Evolutionary conservation across 345 rosid species (phyloP), one percentile per base, ranked within the genome.

Genomic region (Kandelia obovata): DNA sequence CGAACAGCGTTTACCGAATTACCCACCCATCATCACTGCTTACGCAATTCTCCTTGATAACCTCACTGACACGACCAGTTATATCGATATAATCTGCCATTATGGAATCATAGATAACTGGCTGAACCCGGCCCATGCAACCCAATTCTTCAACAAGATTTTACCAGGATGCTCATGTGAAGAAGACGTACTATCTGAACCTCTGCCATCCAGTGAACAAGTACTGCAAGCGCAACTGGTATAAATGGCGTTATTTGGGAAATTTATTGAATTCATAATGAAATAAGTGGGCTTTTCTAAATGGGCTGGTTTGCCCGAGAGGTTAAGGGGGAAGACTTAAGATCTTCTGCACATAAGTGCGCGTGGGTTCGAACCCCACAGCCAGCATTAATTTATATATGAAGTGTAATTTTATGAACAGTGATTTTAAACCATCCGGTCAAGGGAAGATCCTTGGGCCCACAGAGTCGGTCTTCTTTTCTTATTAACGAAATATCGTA

Each of bases 321-420:
- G 87, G 87, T 81, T 77, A 79, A 77, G 84, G 83, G 85, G 85
- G 82, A 81, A 84, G 83, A 81, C 83, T 79, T 84, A 77, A 84
- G 83, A 79, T 81, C 85, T 77, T 84, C 83, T 82, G 83, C 80
- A 79, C 81, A 84, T 66, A 79, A 79, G 81, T 82, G 80, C 88
- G 84, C 84, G 77, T 82, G 83, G 84, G 86, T 85, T 82, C 86
- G 80, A 85, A 78, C 86, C 84, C 81, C 82, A 80, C 73, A 82
- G 82, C 84, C 84, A 80, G 79, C 78, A 80, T 39, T 35, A 7
- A 21, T 21, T 21, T 21, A 0, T 21, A 21, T 21, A 21, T 21
- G 0, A 21, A 21, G 21, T 21, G 21, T 21, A 21, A 21, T 21
- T 21, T 21, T 21, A 21, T 21, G 21, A 21, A 21, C 21, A 21